These are phyloP conservation scores for Cicer judaicum DNA, from an alignment of 306 rosid species.

Conservation along the genomic window DNA sequence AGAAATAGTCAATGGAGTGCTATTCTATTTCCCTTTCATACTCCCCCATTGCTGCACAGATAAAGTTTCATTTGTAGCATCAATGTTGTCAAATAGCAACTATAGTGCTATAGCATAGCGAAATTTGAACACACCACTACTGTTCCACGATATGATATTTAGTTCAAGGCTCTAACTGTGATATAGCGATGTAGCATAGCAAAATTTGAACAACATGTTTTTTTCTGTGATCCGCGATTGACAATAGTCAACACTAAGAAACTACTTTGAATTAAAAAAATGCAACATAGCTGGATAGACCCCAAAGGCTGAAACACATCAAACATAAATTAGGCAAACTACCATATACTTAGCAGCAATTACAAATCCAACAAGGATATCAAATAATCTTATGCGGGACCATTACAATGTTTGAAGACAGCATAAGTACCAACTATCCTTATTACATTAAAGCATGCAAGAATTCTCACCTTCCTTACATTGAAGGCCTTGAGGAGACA, in stretches of 20 bases:
- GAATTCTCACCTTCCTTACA: constrained; percentile 54
- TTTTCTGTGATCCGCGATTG: too few species aligned
- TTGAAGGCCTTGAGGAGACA: constrained; percentile 48
- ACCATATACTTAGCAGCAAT: background rate
- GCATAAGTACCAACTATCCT: constrained; percentile 32
- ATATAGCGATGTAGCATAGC: too few species aligned
- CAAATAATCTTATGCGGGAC: constrained; percentile 16
- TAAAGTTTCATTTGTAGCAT: constrained; percentile 2
- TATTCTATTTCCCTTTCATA: constrained; percentile 18
- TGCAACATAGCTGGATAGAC: background rate
- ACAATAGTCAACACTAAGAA: too few species aligned
- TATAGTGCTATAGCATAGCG: too few species aligned
- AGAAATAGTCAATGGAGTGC: constrained; percentile 17
- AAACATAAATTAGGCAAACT: background rate
- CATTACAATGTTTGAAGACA: constrained; percentile 21
- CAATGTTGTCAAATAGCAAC: too few species aligned
- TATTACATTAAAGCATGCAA: constrained; percentile 50
- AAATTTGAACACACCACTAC: too few species aligned
- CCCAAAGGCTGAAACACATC: background rate
- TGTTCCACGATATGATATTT: too few species aligned
- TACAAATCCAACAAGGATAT: background rate
- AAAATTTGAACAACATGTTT: too few species aligned
- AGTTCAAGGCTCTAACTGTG: too few species aligned
- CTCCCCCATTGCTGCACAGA: constrained; percentile 17
- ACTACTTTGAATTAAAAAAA: background rate